These are phyloP conservation scores for Cyclocybe cylindracea DNA, from an alignment of 768 basidiomycete species.

Conservation along the genomic window DNA sequence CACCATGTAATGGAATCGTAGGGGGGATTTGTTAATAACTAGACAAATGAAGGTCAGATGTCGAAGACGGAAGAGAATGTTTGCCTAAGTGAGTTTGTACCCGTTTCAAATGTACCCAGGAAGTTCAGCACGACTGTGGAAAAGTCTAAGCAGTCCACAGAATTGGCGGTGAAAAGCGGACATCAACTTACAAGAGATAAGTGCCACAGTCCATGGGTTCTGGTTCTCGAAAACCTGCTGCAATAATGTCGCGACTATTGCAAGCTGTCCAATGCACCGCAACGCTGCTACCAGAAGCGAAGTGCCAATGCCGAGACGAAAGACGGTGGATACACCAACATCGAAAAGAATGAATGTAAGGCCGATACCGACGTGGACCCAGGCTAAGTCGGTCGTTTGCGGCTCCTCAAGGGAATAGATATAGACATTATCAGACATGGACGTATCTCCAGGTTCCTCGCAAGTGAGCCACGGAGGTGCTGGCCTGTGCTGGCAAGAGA, in stretches of 20 bases:
- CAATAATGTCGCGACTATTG: conserved; percentile 68
- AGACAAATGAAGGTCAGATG: neutral
- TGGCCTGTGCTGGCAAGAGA: too few species aligned
- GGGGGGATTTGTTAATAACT: conserved; percentile 81
- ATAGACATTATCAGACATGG: too few species aligned
- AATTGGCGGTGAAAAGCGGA: neutral
- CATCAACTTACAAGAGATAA: conserved; percentile 65
- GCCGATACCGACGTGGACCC: conserved; percentile 74
- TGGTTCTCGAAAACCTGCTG: conserved; percentile 76
- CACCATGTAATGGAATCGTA: conserved; percentile 76
- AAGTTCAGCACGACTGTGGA: conserved; percentile 65
- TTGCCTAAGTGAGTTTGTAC: conserved; percentile 35
- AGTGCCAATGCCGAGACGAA: conserved; percentile 71
- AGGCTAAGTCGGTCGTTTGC: conserved; percentile 40
- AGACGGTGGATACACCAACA: conserved; percentile 59
- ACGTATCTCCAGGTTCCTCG: too few species aligned
- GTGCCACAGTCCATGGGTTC: conserved; percentile 72
- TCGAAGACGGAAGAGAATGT: neutral
- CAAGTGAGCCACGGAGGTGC: too few species aligned
- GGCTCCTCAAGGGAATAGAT: too few species aligned
- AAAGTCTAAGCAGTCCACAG: neutral
- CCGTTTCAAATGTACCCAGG: conserved; percentile 77
- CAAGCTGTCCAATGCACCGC: conserved; percentile 78
- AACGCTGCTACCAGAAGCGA: conserved; percentile 70
- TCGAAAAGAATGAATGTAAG: conserved; percentile 78